Percentiles rank a stretch among this genome's conserved stretches.
Evolutionary conservation across 257 asterid species (phyloP).

Genomic region (Fraxinus pennsylvanica): DNA sequence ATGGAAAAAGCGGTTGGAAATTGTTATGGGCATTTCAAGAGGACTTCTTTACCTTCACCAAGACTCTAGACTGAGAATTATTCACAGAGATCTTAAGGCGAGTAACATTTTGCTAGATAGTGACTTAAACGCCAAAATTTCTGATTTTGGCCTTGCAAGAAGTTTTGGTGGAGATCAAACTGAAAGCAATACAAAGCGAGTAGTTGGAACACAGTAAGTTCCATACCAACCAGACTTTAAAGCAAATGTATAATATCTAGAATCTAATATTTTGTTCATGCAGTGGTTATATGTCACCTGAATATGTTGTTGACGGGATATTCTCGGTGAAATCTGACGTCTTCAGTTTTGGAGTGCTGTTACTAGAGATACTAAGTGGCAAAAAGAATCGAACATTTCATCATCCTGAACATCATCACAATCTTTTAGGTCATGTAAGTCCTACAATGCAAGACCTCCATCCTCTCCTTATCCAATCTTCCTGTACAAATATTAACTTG

Average conservation of each 20-base stretch:
- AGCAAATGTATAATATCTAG: no score
- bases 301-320: constrained; percentile 31
- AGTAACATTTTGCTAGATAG: background rate
- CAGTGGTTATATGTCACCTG: constrained; percentile 37
- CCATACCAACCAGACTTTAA: no score
- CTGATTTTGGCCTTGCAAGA: background rate
- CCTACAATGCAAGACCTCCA: background rate
- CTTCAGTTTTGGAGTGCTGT: constrained; percentile 36
- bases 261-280: background rate
- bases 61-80: background rate
- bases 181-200: background rate
- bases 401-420: constrained; percentile 34
- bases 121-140: background rate
- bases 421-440: constrained; percentile 38
- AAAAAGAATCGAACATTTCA: constrained; percentile 30
- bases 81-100: background rate
- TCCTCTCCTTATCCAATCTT: background rate
- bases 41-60: background rate
- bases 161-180: background rate
- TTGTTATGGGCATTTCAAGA: background rate
- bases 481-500: no score
- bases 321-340: constrained; percentile 43
- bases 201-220: background rate
- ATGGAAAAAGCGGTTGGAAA: background rate
- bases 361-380: constrained; percentile 37